Base-by-base conservation (phyloP, 2,329 filamentous ascomycete genomes). In the Hypoxylon sp. region DNA sequence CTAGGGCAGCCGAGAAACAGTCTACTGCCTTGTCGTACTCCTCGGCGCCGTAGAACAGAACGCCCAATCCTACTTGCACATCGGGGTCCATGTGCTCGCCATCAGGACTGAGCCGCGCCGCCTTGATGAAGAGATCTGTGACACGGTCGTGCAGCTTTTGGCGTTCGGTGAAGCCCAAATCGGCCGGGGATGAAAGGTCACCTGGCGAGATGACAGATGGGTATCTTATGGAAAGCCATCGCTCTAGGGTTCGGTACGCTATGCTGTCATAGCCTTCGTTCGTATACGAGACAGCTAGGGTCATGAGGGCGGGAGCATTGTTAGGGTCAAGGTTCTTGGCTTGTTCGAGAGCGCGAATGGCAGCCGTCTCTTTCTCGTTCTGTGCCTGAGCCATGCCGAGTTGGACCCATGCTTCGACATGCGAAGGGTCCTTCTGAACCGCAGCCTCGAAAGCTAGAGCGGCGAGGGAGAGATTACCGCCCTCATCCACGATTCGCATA, bases 211-310 rank as follows among this genome's bases (percentile, higher is more conserved):
- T 89, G 70, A 99, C 89, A 37, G 89, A 85, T 5, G 96, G 94
- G 81, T 99, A 99, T 81, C 97, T 97, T 76, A 93, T 89, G n/a
- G 94, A 93, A 31, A 99, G 87, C 96, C 96, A 99, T 72, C 95
- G 92, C 83, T 99, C 96, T 13, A 99, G 87, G 9, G 95, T 98
- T 60, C 95, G 90, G 84, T 98, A 99, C 52, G 96, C 95, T 19
- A 94, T 97, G 77, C 92, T 95, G 81, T 99, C 96, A 82, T 98
- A 99, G 70, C 95, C 96, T 83, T 99, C 96, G 82, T 99, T 99
- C 52, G 96, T 99, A 81, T 99, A 99, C 4, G 93, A 97, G 19
- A 99, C 95, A 13, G 95, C 94, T 58, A 99, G 84, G 1, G 94
- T 94, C 95, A 99, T 98, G 50, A 99, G 86, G 0, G 94, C 95